A percentile compares a stretch with the other conserved stretches of the same genome.
Evolutionary conservation across 2,329 filamentous ascomycete species (phyloP).

Genomic region (Cadophora sp.): DNA sequence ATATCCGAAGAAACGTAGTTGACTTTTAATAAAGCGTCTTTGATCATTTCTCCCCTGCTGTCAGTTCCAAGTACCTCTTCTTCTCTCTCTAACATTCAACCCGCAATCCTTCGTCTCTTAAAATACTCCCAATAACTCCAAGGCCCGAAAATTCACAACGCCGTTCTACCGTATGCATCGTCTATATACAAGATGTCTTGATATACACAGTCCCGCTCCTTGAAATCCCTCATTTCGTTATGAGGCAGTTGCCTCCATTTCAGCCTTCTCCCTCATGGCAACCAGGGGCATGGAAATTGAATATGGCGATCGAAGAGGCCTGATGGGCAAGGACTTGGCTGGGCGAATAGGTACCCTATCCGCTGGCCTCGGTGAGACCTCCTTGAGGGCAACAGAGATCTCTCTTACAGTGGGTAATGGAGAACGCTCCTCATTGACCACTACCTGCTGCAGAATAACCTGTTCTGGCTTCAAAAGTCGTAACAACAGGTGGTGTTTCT

Average conservation of each 20-base stretch:
- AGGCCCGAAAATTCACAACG: slow-evolving; percentile 16
- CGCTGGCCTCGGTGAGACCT: background rate
- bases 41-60: background rate
- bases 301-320: background rate
- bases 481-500: background rate
- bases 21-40: background rate
- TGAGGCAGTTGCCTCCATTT: slow-evolving; percentile 8
- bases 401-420: background rate
- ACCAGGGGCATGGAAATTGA: background rate
- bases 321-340: background rate
- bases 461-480: background rate
- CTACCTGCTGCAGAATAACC: background rate
- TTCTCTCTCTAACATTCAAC: background rate
- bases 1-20: background rate
- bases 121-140: slow-evolving; percentile 11
- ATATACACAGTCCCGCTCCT: slow-evolving; percentile 1
- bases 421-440: background rate
- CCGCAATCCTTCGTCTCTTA: background rate
- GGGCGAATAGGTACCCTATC: background rate
- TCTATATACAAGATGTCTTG: slow-evolving; percentile 11
- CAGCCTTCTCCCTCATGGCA: background rate
- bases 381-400: background rate
- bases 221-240: background rate
- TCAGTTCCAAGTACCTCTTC: background rate
- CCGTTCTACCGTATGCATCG: slow-evolving; percentile 8